Evolutionary conservation across 1,284 basidiomycete species (phyloP), one percentile per base, ranked within the genome.

Genomic region (Hemileia vastatrix): DNA sequence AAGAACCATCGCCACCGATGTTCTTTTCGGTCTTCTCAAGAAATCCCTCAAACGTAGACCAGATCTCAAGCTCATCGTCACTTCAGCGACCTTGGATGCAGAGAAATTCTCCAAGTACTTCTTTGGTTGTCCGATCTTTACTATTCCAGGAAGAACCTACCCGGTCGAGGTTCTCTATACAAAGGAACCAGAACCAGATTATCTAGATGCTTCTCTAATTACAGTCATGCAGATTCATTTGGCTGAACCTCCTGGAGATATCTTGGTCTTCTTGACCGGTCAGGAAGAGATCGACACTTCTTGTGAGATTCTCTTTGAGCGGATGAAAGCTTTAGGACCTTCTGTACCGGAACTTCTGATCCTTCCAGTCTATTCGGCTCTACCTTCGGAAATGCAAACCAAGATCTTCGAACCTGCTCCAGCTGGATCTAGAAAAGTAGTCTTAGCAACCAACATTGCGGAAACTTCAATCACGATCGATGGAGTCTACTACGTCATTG

Each of bases 61-160:
- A 2, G 95, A 98, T 75, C 83, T 98, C 67, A 97, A 97, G 76
- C 81, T 98, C 47, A 97, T 98, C 68, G 93, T 97, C 66, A 98
- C 94, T 0, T 97, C 94, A 0, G 95, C 94, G 1, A 98, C 94
- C 0, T 81, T 98, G 18, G 93, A 98, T 71, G 94, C 95, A 49
- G 93, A 94, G 75, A 98, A 98, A 80, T 98, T 98, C 78, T 93
- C 93, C 6, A 91, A 90, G 70, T 97, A 97, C 82, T 98, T 98
- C 81, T 94, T 86, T 76, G 89, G 88, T 19, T 97, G 93, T 77
- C 93, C 94, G 13, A 97, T 98, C 78, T 97, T 98, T 81, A 96
- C 93, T 18, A 97, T 98, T 68, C 94, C 94, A 13, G 94, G 94
- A 68, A 86, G 92, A 70, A 93, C 92, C 19, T 97, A 89, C 78